Base-by-base conservation (phyloP, 2,329 filamentous ascomycete genomes). In the Sclerotinia spermophila region DNA sequence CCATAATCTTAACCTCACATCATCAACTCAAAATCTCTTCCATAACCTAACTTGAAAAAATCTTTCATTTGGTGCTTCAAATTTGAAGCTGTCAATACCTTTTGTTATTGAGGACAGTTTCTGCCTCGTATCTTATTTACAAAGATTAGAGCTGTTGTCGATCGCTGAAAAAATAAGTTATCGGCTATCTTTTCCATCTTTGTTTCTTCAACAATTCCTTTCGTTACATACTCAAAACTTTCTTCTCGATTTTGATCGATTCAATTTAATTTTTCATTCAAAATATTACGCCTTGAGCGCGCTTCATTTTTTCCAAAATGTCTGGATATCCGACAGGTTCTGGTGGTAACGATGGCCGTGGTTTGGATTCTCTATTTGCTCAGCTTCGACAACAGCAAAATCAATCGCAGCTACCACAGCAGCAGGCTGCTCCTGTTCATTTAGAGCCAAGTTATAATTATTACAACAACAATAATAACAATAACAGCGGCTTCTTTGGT, bases 341-440 rank as follows among this genome's bases (percentile, higher is more conserved):
- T 70, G 74, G 73, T 68, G 76, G 76, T 58, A 73, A 72, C 71
- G 75, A 75, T 73, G 24, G 33, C 33, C 62, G 62, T 53, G 74
- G 75, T 66, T 77, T 80, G 74, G 77, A 79, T 72, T 75, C 73
- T 35, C 73, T 80, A 58, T 77, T 80, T 72, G 78, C 77, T 71
- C 78, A 79, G 71, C 77, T 79, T 72, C 78, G 78, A 64, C 74
- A 76, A 42, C 72, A 76, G 68, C 76, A 78, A 65, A 72, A 72
- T 56, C 45, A 73, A 71, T 40, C 74, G 38, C 48, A 53, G 48
- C 48, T 27, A 53, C 48, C n/a, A 13, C 48, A 53, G 48, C 48
- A 53, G 48, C 48, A 53, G 48, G 62, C 62, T 65, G 62, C 73
- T 55, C 73, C 75, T 60, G 58, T 75, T 68, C 74, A 76, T 69